Percentiles rank a stretch among this genome's conserved stretches.
Conservation (phyloP, 768 basidiomycete species). For the Collybia sp. region DNA sequence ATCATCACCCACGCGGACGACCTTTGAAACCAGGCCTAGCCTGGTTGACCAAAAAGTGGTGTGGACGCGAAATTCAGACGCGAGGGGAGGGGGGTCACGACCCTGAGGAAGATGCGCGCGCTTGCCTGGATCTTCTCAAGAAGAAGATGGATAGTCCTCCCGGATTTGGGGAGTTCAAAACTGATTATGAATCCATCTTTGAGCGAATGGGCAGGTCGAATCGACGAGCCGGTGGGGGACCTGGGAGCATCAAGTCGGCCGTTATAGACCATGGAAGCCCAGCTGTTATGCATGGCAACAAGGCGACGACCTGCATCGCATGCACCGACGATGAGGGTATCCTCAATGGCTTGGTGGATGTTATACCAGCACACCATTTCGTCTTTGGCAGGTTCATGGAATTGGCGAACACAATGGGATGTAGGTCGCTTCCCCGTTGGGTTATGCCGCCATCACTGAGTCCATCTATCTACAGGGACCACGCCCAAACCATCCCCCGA, state of each 20-base stretch:
- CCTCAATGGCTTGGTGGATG: constrained; percentile 58
- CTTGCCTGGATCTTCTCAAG: constrained; percentile 79
- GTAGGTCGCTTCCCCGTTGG: constrained; percentile 39
- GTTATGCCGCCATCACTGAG: neutral
- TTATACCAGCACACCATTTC: constrained; percentile 67
- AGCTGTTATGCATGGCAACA: constrained; percentile 76
- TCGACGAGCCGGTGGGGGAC: constrained; percentile 26
- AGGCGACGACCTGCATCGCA: constrained; percentile 70
- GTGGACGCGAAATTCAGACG: constrained; percentile 83
- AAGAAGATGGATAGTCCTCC: constrained; percentile 75
- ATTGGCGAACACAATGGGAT: constrained; percentile 76
- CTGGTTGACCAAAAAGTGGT: constrained; percentile 97
- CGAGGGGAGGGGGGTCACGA: constrained; percentile 86
- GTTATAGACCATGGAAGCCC: constrained; percentile 89
- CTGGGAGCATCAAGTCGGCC: constrained; percentile 47
- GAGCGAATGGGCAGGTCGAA: constrained; percentile 69
- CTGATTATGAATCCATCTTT: constrained; percentile 84
- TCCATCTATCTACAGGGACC: constrained; percentile 40
- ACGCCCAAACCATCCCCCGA: constrained; percentile 49
- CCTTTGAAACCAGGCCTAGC: constrained; percentile 94
- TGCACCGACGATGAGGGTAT: constrained; percentile 80
- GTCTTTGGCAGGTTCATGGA: constrained; percentile 81
- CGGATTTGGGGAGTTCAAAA: constrained; percentile 84
- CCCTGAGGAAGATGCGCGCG: constrained; percentile 90
- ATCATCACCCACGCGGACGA: constrained; percentile 89